Evolutionary conservation across 108 stramenopile species (phyloP).

Genomic region (Nitzschia sp.): DNA sequence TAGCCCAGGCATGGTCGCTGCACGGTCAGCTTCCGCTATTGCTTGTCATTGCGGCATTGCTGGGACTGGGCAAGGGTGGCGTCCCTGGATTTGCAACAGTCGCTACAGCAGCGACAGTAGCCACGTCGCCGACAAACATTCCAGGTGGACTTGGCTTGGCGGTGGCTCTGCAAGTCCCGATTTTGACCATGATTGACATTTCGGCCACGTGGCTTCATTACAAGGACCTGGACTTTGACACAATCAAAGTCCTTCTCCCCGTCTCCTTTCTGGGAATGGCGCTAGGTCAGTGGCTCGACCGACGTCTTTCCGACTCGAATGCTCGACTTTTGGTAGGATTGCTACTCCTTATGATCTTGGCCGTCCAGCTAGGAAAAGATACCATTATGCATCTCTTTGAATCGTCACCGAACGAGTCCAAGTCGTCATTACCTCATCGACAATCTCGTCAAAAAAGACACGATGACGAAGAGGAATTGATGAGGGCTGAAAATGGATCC

Average conservation of each 20-base stretch:
- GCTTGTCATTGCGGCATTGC: conserved; percentile 37
- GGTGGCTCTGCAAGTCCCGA: conserved; percentile 55
- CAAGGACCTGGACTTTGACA: conserved; percentile 34
- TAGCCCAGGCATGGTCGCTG: conserved; percentile 15
- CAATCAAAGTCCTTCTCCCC: conserved; percentile 43
- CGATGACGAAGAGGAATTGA: background rate
- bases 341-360: conserved; percentile 42
- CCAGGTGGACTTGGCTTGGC: conserved; percentile 45
- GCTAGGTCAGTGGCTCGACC: conserved; percentile 36
- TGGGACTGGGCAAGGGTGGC: conserved; percentile 60
- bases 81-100: conserved; percentile 56
- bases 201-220: conserved; percentile 46
- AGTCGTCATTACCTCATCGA: too few species aligned
- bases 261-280: conserved; percentile 51
- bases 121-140: conserved; percentile 42
- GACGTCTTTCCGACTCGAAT: conserved; percentile 37
- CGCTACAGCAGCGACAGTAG: conserved; percentile 49
- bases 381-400: background rate
- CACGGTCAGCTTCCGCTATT: conserved; percentile 45
- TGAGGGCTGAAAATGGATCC: background rate
- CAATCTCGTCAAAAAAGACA: background rate
- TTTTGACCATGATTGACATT: conserved; percentile 52
- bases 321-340: conserved; percentile 49
- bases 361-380: conserved; percentile 47
- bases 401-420: background rate